Base-by-base conservation (phyloP, 139 green algal species). In the Chlamydomonas applanata region DNA sequence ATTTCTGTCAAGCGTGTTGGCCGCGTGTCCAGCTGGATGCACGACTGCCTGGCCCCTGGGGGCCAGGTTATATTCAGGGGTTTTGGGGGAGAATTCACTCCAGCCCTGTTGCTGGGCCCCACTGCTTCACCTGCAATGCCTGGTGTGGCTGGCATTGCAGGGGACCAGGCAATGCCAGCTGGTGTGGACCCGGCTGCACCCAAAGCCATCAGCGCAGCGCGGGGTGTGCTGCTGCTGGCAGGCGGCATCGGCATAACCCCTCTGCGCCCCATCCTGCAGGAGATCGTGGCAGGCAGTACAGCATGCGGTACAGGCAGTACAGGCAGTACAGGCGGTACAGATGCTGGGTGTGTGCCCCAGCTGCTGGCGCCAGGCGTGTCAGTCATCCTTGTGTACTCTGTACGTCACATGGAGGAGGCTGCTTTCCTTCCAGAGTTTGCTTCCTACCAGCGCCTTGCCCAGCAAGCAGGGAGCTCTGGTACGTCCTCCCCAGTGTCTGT, bases 241-340 rank as follows among this genome's bases (percentile, higher is more conserved):
- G 78, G 65, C 27, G 78, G 78, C 65, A 79, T 83, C 20, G 78
- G 78, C 49, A 73, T 83, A 72, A 83, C 78, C 0, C 78, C 78
- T 1, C 45, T 83, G 46, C 40, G 78, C 16, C 29, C 54, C 40
- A 72, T 83, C 27, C 45, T 79, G 19, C 25, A 69, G 22, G 72
- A 76, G 13, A 35, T 79, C 36, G 13, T 59, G 25, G 40, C 11
- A 11, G 40, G 40, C 40, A 49, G 40, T 11, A 49, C 40, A 49
- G 40, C 40, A 19, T 7, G 11, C 11, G 11, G 40, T 11, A 49
- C 40, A 49, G 11, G 7, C 40, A 49, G 40, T n/a, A n/a, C n/a
- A 11, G 40, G 11, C 40, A 49, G 40, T 49, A 11, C 40, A 49
- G 40, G n/a, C n/a, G n/a, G n/a, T n/a, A n/a, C 40, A 11, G 40